phyloP scores from a whole-genome alignment of 2,329 filamentous ascomycete genomes.

The Whalleya microplaca region DNA sequence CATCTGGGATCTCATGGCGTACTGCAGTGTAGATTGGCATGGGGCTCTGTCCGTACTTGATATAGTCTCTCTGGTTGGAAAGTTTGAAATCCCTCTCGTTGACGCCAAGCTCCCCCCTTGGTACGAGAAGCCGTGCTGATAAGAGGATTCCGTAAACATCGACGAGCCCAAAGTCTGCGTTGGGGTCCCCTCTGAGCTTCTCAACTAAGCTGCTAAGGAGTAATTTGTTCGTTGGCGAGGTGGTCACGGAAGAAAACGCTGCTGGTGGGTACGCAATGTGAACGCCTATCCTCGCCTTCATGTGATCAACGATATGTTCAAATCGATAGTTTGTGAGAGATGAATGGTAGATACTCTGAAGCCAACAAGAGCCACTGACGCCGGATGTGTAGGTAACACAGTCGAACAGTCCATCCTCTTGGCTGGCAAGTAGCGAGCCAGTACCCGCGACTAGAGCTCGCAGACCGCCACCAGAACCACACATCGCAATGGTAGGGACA shows the following conservation, averaged over 20 bases:
- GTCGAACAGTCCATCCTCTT: slow-evolving; percentile 88
- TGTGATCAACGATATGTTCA: slow-evolving; percentile 73
- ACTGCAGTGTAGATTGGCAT: slow-evolving; percentile 96
- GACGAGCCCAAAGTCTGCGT: slow-evolving; percentile 85
- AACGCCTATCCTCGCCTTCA: slow-evolving; percentile 81
- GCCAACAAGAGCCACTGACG: slow-evolving; percentile 95
- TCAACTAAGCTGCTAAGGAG: slow-evolving; percentile 88
- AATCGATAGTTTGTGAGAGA: slow-evolving; percentile 73
- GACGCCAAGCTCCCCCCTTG: slow-evolving; percentile 79
- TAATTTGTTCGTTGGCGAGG: slow-evolving; percentile 90
- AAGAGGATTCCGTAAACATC: slow-evolving; percentile 90
- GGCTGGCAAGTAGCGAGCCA: slow-evolving; percentile 81
- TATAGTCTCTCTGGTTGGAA: slow-evolving; percentile 79
- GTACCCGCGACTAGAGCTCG: slow-evolving; percentile 88
- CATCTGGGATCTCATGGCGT: slow-evolving; percentile 86
- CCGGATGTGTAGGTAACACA: slow-evolving; percentile 94
- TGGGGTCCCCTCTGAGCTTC: slow-evolving; percentile 81
- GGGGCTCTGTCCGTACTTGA: slow-evolving; percentile 79
- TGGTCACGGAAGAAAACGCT: slow-evolving; percentile 79
- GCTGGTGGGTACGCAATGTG: slow-evolving; percentile 93
- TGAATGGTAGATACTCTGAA: slow-evolving; percentile 85
- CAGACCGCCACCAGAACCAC: slow-evolving; percentile 89
- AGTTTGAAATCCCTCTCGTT: slow-evolving; percentile 83
- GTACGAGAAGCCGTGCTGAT: slow-evolving; percentile 82
- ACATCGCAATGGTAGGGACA: slow-evolving; percentile 90